Evolutionary conservation across 2,329 filamentous ascomycete genomes (phyloP).

Genomic region (Didymosphaeria variabile): DNA sequence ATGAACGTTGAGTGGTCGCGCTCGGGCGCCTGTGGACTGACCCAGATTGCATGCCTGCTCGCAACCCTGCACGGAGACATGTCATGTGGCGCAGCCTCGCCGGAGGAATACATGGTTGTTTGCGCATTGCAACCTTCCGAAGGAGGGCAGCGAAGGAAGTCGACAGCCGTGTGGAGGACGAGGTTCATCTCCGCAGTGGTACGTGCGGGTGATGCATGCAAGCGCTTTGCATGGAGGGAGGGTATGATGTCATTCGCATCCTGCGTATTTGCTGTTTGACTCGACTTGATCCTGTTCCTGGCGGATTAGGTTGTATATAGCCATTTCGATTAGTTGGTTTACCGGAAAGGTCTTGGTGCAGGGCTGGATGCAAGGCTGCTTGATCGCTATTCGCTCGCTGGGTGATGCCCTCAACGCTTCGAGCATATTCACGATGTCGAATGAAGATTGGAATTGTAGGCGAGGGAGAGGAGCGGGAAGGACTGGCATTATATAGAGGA

Average conservation of each 20-base stretch:
- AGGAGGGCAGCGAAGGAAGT: background rate
- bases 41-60: slow-evolving; percentile 1
- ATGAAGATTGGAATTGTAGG: background rate
- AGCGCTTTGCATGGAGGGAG: background rate
- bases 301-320: background rate
- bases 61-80: background rate
- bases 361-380: background rate
- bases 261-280: background rate
- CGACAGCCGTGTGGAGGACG: background rate
- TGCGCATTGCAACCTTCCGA: slow-evolving; percentile 7
- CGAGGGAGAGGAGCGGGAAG: background rate
- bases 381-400: background rate
- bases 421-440: background rate
- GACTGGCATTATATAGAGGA: background rate
- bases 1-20: slow-evolving; percentile 6
- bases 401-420: background rate
- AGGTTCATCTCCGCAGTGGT: background rate
- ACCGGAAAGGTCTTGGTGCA: background rate
- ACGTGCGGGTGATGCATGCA: slow-evolving; percentile 2
- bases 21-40: slow-evolving; percentile 5
- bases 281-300: background rate
- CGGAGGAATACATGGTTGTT: background rate
- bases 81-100: background rate
- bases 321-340: background rate
- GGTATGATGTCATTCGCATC: background rate